Conservation (phyloP, 441 rosid species). For the Brassica balearica region DNA sequence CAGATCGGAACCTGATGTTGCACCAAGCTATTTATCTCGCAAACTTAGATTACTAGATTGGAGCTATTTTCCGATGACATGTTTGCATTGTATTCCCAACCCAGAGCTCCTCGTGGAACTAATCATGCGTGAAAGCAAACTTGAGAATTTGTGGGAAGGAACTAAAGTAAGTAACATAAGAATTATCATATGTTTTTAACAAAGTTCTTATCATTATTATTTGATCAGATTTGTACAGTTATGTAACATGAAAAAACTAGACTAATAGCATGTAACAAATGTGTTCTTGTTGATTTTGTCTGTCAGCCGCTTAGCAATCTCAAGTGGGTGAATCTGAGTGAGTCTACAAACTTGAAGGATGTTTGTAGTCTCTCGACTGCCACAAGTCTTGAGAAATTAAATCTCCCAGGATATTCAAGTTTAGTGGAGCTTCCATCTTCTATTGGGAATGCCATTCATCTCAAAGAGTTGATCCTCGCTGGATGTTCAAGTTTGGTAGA, state of each 20-base stretch:
- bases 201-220: not conserved
- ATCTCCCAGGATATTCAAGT: not conserved
- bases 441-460: slow-evolving; percentile 2
- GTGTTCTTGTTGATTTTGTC: not conserved
- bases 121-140: not conserved
- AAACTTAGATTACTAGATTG: not conserved
- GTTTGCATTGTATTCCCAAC: slow-evolving; percentile 2
- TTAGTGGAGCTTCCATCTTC: not conserved
- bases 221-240: not conserved
- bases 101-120: not conserved
- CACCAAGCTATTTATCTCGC: not conserved
- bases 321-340: not conserved
- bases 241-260: not conserved
- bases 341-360: not conserved
- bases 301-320: not conserved
- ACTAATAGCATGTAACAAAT: not conserved
- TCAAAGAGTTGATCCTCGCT: not conserved
- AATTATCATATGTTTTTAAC: not conserved
- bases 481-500: not conserved
- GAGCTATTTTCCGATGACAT: not conserved
- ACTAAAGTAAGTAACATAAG: not conserved
- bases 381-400: not conserved
- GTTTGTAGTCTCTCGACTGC: not conserved
- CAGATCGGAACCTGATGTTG: not conserved
- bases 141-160: slow-evolving; percentile 4